A percentile compares a stretch with the other conserved stretches of the same genome.
These are phyloP conservation scores for Parathielavia hyrcaniae DNA, from an alignment of 495 filamentous ascomycete genomes.

Conservation along the genomic window DNA sequence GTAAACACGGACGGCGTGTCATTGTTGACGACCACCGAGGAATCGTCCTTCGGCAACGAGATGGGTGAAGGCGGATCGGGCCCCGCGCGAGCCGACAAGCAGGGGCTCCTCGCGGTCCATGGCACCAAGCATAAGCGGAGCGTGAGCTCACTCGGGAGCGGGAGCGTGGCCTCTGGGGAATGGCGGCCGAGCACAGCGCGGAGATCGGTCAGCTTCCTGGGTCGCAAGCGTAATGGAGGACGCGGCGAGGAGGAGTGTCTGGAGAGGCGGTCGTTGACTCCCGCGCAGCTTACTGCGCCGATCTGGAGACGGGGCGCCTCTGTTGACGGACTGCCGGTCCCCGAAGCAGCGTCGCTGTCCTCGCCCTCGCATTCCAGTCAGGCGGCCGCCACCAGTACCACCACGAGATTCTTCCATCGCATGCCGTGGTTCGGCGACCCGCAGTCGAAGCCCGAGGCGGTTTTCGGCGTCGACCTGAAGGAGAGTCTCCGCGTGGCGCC, in stretches of 20 bases:
- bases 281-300: conserved; percentile 13
- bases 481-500: conserved; percentile 25
- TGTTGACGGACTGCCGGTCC: not conserved
- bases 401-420: conserved; percentile 13
- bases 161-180: conserved; percentile 17
- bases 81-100: not conserved
- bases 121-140: not conserved
- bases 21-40: conserved; percentile 15
- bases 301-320: not conserved
- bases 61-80: not conserved
- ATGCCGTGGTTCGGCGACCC: conserved; percentile 15
- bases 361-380: not conserved
- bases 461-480: conserved; percentile 28
- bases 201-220: conserved; percentile 13
- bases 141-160: conserved; percentile 16
- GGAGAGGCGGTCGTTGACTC: conserved; percentile 24
- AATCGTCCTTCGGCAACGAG: conserved; percentile 5
- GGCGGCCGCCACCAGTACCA: not conserved
- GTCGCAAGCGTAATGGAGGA: conserved; percentile 14
- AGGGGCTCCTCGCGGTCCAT: not conserved
- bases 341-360: not conserved
- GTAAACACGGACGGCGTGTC: conserved; percentile 17
- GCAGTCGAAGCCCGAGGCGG: conserved; percentile 5
- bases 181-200: conserved; percentile 9
- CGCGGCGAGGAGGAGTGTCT: conserved; percentile 16